These are phyloP conservation scores for Lipomyces yamadae DNA, from an alignment of 805 yeast genomes.

Conservation along the genomic window DNA sequence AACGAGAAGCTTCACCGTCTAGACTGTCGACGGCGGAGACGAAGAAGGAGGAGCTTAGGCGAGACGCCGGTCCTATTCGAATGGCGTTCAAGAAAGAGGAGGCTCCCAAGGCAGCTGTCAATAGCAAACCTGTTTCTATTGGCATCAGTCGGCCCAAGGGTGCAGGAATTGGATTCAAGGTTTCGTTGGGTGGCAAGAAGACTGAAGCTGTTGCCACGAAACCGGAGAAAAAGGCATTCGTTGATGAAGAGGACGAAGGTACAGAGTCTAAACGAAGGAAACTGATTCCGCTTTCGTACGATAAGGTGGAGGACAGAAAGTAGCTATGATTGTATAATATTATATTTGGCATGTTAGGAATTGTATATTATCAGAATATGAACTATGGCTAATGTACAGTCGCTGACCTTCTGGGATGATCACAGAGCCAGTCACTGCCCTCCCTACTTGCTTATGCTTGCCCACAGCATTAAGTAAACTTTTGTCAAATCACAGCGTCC, in stretches of 20 bases:
- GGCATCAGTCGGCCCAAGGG: conserved; percentile 15
- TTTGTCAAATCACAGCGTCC: too few species aligned
- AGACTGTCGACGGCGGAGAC: background rate
- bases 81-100: conserved; percentile 26
- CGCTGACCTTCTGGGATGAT: too few species aligned
- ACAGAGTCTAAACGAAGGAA: conserved; percentile 25
- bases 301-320: conserved; percentile 18
- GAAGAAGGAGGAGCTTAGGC: conserved; percentile 21
- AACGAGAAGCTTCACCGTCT: conserved; percentile 3
- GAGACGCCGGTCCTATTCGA: conserved; percentile 20
- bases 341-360: background rate
- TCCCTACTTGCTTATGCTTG: too few species aligned
- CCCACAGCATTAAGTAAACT: too few species aligned
- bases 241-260: conserved; percentile 28
- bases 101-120: background rate
- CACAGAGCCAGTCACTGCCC: too few species aligned
- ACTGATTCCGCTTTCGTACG: conserved; percentile 35
- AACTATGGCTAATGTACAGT: background rate
- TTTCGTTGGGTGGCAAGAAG: conserved; percentile 21
- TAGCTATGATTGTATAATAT: background rate
- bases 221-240: conserved; percentile 12
- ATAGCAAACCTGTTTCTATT: conserved; percentile 28
- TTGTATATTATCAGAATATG: background rate
- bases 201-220: conserved; percentile 7
- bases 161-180: conserved; percentile 12